Percentiles rank a stretch among this genome's conserved stretches.
These are phyloP conservation scores for Polygonum maritimum DNA, from an alignment of 148 eudicot species.

Conservation along the genomic window DNA sequence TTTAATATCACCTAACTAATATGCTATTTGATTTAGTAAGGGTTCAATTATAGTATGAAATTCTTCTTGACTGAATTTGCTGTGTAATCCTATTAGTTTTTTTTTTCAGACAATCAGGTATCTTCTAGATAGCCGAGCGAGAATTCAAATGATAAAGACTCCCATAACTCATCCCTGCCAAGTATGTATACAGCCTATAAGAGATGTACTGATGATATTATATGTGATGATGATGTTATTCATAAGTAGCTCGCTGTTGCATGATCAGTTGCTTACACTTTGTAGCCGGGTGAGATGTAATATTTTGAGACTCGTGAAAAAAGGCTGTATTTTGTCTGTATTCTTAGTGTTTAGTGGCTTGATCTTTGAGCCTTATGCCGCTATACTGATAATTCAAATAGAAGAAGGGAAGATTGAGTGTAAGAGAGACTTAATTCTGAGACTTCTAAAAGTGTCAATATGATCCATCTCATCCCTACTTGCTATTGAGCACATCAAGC, in stretches of 20 bases:
- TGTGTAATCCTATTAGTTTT: not conserved
- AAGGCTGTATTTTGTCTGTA: not conserved
- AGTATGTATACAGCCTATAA: not conserved
- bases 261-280: not conserved
- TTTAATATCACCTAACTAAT: too few relatives aligned
- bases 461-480: not conserved
- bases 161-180: not conserved
- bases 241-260: not conserved
- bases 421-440: not conserved
- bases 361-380: not conserved
- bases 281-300: not conserved
- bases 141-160: constrained; percentile 2
- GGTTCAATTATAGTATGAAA: not conserved
- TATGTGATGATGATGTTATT: not conserved
- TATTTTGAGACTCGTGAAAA: not conserved
- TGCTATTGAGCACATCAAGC: not conserved
- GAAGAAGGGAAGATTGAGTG: not conserved
- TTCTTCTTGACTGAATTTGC: not conserved
- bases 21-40: not conserved
- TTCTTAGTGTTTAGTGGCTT: not conserved
- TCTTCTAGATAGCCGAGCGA: not conserved
- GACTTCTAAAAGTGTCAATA: not conserved
- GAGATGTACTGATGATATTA: not conserved
- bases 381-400: not conserved
- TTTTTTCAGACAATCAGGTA: not conserved